Evolutionary conservation across 2,329 filamentous ascomycete species (phyloP).

Genomic region (Arthrobotrys entomopaga): DNA sequence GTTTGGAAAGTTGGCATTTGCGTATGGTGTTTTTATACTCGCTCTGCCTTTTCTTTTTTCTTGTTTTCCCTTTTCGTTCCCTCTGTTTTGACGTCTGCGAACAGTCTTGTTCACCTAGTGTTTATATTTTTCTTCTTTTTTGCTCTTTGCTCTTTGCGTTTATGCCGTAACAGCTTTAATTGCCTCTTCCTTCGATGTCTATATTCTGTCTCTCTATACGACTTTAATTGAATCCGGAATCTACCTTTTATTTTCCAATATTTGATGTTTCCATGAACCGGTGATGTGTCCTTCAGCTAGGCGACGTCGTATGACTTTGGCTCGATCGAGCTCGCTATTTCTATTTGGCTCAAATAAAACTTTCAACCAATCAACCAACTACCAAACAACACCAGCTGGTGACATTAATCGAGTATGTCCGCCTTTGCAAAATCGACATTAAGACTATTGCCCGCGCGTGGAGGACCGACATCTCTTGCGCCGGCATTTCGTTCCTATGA

Average conservation of each 20-base stretch:
- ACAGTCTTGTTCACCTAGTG: slow-evolving; percentile 33
- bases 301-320: slow-evolving; percentile 38
- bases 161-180: slow-evolving; percentile 37
- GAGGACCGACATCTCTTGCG: neutral
- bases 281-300: slow-evolving; percentile 11
- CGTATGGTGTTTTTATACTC: slow-evolving; percentile 35
- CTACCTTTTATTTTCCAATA: neutral
- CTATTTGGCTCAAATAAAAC: slow-evolving; percentile 20
- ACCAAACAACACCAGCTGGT: slow-evolving; percentile 39
- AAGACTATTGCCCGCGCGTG: slow-evolving; percentile 18
- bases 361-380: slow-evolving; percentile 15
- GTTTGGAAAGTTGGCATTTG: slow-evolving; percentile 51
- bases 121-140: slow-evolving; percentile 40
- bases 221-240: slow-evolving; percentile 32
- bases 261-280: neutral
- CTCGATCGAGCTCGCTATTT: neutral
- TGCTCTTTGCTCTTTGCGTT: slow-evolving; percentile 19
- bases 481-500: slow-evolving; percentile 10
- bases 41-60: slow-evolving; percentile 35
- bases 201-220: slow-evolving; percentile 32
- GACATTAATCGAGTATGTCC: slow-evolving; percentile 22
- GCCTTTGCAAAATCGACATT: slow-evolving; percentile 40
- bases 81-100: slow-evolving; percentile 18
- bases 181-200: slow-evolving; percentile 39
- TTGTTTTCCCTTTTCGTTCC: slow-evolving; percentile 18